These are phyloP conservation scores for Candida glaebosa DNA, from an alignment of 805 yeast species.

Conservation along the genomic window DNA sequence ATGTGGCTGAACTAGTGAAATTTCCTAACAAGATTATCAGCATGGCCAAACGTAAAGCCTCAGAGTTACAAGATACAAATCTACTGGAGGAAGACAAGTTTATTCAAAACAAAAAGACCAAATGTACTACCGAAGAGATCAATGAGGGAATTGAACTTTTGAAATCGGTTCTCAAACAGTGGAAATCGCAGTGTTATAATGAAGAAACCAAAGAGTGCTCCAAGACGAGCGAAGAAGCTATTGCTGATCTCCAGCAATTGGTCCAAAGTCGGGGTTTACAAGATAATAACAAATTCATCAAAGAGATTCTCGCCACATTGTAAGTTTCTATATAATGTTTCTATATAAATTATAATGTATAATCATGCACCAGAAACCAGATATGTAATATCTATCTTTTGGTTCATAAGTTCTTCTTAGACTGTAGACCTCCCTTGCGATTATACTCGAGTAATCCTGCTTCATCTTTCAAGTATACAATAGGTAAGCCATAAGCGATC, in stretches of 20 bases:
- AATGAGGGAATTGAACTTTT: slow-evolving; percentile 49
- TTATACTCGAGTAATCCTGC: slow-evolving; percentile 20
- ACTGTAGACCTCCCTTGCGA: slow-evolving; percentile 13
- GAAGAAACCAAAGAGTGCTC: slow-evolving; percentile 16
- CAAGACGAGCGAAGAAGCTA: slow-evolving; percentile 36
- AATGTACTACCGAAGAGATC: slow-evolving; percentile 52
- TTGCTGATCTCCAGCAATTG: slow-evolving; percentile 34
- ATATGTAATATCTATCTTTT: neutral
- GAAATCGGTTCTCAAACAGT: slow-evolving; percentile 47
- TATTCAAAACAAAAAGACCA: slow-evolving; percentile 45
- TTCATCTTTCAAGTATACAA: slow-evolving; percentile 30
- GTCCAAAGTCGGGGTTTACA: slow-evolving; percentile 18
- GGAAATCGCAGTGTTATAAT: slow-evolving; percentile 48
- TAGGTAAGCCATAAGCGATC: slow-evolving; percentile 61
- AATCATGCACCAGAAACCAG: too few species aligned
- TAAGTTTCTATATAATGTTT: neutral
- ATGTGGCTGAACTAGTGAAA: slow-evolving; percentile 93
- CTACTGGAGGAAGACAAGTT: slow-evolving; percentile 33
- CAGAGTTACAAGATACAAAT: slow-evolving; percentile 67
- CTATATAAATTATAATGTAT: slow-evolving; percentile 1
- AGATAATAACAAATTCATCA: slow-evolving; percentile 41
- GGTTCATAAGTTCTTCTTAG: neutral
- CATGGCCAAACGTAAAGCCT: slow-evolving; percentile 95
- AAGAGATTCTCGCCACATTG: slow-evolving; percentile 41
- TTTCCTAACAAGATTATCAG: slow-evolving; percentile 86